phyloP scores from a whole-genome alignment of 108 stramenopile genomes.

The Schizochytrium sp. region DNA sequence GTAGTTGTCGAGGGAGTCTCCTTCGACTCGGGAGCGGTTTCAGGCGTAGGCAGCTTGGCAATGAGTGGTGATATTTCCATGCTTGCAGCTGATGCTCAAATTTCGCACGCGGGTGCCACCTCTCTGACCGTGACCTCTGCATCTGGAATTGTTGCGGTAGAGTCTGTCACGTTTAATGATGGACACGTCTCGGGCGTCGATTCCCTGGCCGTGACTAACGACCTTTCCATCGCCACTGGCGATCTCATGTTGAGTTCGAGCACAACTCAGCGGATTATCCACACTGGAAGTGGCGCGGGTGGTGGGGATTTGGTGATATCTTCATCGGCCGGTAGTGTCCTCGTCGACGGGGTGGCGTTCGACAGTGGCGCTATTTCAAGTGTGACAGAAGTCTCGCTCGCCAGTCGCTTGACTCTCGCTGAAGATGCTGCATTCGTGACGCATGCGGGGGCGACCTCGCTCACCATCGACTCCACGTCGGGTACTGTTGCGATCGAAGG shows the following conservation, averaged over 20 bases:
- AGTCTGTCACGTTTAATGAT: neutral
- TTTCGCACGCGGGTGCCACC: neutral
- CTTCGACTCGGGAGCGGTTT: neutral
- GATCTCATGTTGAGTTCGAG: neutral
- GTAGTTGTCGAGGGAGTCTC: neutral
- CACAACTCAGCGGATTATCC: neutral
- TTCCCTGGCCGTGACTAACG: neutral
- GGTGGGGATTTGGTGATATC: neutral
- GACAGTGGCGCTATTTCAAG: neutral
- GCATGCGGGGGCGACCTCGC: neutral
- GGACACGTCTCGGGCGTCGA: neutral
- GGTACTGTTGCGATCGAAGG: neutral
- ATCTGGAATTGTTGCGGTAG: neutral
- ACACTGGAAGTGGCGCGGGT: neutral
- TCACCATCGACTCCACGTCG: neutral
- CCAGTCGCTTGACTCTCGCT: neutral
- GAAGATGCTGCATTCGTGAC: neutral
- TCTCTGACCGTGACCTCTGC: neutral
- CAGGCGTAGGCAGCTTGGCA: neutral
- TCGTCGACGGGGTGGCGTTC: neutral
- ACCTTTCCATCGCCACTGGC: neutral
- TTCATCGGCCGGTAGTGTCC: neutral
- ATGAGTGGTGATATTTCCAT: neutral
- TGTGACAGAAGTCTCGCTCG: neutral
- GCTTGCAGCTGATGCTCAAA: neutral